Conservation (phyloP, 2,329 filamentous ascomycete genomes). For the Colletotrichum sp. region DNA sequence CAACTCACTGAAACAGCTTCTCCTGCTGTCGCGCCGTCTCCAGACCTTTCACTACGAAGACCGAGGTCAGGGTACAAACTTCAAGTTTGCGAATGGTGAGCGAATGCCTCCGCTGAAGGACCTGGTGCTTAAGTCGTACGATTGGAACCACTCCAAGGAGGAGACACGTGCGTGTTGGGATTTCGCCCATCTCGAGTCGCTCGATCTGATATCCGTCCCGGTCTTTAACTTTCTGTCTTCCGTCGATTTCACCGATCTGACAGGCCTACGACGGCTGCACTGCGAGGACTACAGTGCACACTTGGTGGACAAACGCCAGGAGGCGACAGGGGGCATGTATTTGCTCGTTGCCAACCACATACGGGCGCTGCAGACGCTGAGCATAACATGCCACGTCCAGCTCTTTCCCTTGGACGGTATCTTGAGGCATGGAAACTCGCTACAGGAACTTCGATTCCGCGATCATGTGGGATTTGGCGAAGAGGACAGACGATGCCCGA, state of each 20-base stretch:
- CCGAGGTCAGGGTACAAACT: constrained; percentile 49
- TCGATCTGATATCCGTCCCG: constrained; percentile 49
- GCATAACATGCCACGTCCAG: constrained; percentile 45
- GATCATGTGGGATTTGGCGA: constrained; percentile 52
- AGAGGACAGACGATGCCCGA: constrained; percentile 46
- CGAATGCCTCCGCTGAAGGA: constrained; percentile 47
- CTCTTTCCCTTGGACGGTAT: constrained; percentile 46
- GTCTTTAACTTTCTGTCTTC: constrained; percentile 49
- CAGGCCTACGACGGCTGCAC: constrained; percentile 39
- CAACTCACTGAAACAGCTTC: constrained; percentile 46
- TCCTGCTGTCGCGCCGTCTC: constrained; percentile 39
- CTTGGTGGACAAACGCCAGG: constrained; percentile 37
- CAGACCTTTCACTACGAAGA: constrained; percentile 48
- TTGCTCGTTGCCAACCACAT: constrained; percentile 43
- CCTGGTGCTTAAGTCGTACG: constrained; percentile 50
- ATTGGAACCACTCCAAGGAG: constrained; percentile 49
- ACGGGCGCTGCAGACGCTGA: constrained; percentile 38
- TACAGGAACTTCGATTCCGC: constrained; percentile 45
- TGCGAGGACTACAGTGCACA: constrained; percentile 52
- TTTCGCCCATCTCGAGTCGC: constrained; percentile 44
- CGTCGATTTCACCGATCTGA: constrained; percentile 40
- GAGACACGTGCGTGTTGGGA: constrained; percentile 50
- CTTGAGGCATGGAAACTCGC: constrained; percentile 38
- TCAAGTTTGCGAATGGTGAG: constrained; percentile 43
- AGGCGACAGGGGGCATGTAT: constrained; percentile 45